Percentiles rank a stretch among this genome's conserved stretches.
Evolutionary conservation across 352 stramenopile species (phyloP).

Genomic region (Pythium rhizo-oryzae): DNA sequence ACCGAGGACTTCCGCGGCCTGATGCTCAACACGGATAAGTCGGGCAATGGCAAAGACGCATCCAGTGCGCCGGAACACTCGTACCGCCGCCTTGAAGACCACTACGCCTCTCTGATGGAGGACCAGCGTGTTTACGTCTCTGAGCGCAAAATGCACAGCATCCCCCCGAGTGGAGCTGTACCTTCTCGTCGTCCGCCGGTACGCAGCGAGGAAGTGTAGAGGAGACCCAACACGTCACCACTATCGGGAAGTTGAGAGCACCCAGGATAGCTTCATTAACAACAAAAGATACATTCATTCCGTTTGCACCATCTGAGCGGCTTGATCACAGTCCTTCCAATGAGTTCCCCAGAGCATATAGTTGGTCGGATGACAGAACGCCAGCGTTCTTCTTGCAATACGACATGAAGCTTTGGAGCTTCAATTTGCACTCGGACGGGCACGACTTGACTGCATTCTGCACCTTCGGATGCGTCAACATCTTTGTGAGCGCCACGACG

Average conservation of each 20-base stretch:
- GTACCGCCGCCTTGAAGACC: slow-evolving; percentile 68
- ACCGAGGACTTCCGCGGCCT: slow-evolving; percentile 33
- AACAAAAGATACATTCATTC: background rate
- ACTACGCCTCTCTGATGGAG: slow-evolving; percentile 71
- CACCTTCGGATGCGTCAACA: slow-evolving; percentile 85
- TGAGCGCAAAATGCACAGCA: slow-evolving; percentile 28
- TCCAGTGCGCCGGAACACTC: slow-evolving; percentile 49
- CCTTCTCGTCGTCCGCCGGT: slow-evolving; percentile 3
- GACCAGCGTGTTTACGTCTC: slow-evolving; percentile 61
- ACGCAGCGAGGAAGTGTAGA: slow-evolving; percentile 18
- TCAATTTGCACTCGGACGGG: slow-evolving; percentile 73
- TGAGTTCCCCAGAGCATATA: slow-evolving; percentile 56
- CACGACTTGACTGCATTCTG: slow-evolving; percentile 83
- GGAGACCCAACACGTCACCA: background rate
- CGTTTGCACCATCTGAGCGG: background rate
- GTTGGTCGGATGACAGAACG: slow-evolving; percentile 63
- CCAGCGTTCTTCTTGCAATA: slow-evolving; percentile 73
- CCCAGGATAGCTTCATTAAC: background rate
- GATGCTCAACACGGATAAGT: slow-evolving; percentile 26
- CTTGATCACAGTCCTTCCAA: slow-evolving; percentile 38
- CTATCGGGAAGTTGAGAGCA: background rate
- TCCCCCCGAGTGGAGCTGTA: background rate
- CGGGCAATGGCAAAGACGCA: slow-evolving; percentile 49
- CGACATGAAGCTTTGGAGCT: slow-evolving; percentile 62
- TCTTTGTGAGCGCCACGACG: slow-evolving; percentile 62